Evolutionary conservation across 176 grass and related monocot genomes (phyloP).

Genomic region (Pharus latifolius): DNA sequence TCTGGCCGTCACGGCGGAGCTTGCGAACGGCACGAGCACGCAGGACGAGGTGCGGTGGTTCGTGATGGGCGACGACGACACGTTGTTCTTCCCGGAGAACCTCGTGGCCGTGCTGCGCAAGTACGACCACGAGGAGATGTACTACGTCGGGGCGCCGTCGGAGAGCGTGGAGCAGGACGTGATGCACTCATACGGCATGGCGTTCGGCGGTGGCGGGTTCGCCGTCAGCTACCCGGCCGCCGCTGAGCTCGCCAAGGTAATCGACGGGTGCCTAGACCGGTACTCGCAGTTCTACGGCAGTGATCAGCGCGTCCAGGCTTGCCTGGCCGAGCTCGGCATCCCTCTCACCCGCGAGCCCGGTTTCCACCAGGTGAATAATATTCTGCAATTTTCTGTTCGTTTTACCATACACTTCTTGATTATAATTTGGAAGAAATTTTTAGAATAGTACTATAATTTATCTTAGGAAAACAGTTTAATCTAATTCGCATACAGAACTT

Average conservation of each 20-base stretch:
- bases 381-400: too few relatives aligned
- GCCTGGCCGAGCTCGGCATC: slow-evolving; percentile 76
- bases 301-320: slow-evolving; percentile 75
- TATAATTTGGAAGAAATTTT: too few relatives aligned
- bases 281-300: slow-evolving; percentile 74
- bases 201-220: slow-evolving; percentile 89
- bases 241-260: slow-evolving; percentile 37
- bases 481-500: not conserved
- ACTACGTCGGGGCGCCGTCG: slow-evolving; percentile 83
- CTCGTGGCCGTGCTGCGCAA: slow-evolving; percentile 66
- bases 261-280: slow-evolving; percentile 71
- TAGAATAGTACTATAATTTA: too few relatives aligned
- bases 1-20: slow-evolving; percentile 11
- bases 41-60: slow-evolving; percentile 52
- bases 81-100: slow-evolving; percentile 92
- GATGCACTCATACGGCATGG: slow-evolving; percentile 85
- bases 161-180: slow-evolving; percentile 97
- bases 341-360: slow-evolving; percentile 88
- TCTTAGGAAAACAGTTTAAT: not conserved
- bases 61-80: slow-evolving; percentile 98
- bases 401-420: too few relatives aligned
- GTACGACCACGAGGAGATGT: slow-evolving; percentile 89
- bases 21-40: not conserved
- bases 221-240: slow-evolving; percentile 80
- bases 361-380: slow-evolving; percentile 81